Base-by-base conservation (phyloP, 495 filamentous ascomycete genomes). In the Aspergillus wentii region DNA sequence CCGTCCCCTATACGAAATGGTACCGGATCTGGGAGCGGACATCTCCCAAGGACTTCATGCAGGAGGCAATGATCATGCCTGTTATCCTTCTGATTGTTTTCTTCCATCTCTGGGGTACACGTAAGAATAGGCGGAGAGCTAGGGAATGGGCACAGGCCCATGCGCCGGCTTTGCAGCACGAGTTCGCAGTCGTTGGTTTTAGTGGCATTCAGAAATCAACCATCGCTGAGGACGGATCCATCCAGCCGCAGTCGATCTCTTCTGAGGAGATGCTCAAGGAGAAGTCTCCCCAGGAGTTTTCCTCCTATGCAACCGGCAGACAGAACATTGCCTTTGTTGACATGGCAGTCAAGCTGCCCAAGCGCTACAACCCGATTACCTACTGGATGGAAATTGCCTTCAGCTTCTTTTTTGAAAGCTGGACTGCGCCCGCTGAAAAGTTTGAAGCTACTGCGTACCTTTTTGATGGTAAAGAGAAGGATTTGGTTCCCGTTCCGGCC, bases 21-120 rank as follows among this genome's bases (percentile, higher is more conserved):
- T 98, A 97, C 67, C 86, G 88, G 23, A 71, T 98, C 19, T 92
- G 91, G 76, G 90, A 98, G 75, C 86, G 92, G 47, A 74, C 85
- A 47, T 77, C 75, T 8, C 68, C 82, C 33, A 66, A 63, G 45
- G 92, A 98, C 52, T 98, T 98, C 73, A 76, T 81, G 61, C 73
- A 82, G 54, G 92, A 98, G 68, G 81, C 86, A 30, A 66, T 91
- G 61, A 84, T 97, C 51, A 66, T 92, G 33, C 73, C 76, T 9
- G 72, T 86, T 46, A 75, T 96, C 44, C 48, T 81, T 17, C 38
- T 92, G 22, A 72, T 96, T 35, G 68, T 95, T 31, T 59, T 79
- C 18, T 70, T 94, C 35, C 89, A 97, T 52, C 54, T 92, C 57
- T 85, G 88, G 77, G 92, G 92, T 28, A 79, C 83, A 27, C 71